Evolutionary conservation across 139 green algal genomes (phyloP).

Genomic region (Medakamo hakoo): DNA sequence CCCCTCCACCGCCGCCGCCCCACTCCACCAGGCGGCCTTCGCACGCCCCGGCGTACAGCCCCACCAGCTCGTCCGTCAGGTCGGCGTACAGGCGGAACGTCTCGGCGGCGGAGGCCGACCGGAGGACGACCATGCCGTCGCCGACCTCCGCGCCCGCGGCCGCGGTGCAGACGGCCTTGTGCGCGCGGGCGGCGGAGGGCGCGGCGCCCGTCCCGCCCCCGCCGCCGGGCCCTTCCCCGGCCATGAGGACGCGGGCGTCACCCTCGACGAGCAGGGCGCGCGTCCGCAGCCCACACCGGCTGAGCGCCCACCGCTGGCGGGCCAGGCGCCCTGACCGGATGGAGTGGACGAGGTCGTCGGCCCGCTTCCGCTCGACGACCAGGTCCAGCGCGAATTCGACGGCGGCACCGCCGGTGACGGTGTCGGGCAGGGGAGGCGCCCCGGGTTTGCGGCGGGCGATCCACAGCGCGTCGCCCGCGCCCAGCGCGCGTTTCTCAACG

Average conservation of each 20-base stretch:
- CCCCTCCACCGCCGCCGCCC: too few species aligned
- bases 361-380: slow-evolving; percentile 27
- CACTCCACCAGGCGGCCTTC: too few species aligned
- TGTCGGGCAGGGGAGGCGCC: too few species aligned
- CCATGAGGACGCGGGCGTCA: neutral
- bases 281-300: neutral
- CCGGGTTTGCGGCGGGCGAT: slow-evolving; percentile 11
- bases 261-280: neutral
- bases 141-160: neutral
- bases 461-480: slow-evolving; percentile 22
- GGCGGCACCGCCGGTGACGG: neutral
- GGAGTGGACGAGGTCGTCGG: slow-evolving; percentile 20
- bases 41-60: neutral
- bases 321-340: slow-evolving; percentile 7
- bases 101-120: neutral
- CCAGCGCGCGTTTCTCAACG: slow-evolving; percentile 4
- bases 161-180: neutral
- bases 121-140: neutral
- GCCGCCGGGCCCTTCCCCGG: neutral
- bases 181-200: neutral
- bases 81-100: neutral
- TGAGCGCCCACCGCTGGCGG: neutral
- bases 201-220: too few species aligned
- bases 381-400: slow-evolving; percentile 33
- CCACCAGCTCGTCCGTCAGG: neutral